Evolutionary conservation across 176 grass and related monocot genomes (phyloP).

Genomic region (Triticum urartu): DNA sequence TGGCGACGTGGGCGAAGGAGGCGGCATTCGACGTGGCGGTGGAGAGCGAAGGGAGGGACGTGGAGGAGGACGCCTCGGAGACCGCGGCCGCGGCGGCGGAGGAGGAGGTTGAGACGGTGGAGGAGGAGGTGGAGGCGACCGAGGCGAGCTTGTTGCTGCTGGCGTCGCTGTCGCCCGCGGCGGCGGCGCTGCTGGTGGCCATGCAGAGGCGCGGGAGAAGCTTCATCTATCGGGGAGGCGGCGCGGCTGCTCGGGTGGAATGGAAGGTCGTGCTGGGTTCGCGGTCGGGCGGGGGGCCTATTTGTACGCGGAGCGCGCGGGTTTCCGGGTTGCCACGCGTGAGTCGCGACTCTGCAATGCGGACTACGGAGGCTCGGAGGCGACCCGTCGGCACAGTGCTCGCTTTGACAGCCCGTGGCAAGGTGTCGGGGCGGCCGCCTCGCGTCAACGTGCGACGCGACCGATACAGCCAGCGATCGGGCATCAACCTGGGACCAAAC

Average conservation of each 20-base stretch:
- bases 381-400: neutral
- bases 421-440: neutral
- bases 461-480: neutral
- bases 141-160: neutral
- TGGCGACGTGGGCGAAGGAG: conserved; percentile 42
- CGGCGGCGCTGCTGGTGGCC: neutral
- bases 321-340: neutral
- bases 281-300: neutral
- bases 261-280: neutral
- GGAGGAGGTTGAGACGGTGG: conserved; percentile 4
- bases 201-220: conserved; percentile 26
- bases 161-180: neutral
- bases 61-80: conserved; percentile 63
- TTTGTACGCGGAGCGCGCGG: neutral
- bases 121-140: neutral
- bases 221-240: neutral
- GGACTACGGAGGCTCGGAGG: neutral
- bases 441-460: neutral
- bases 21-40: neutral
- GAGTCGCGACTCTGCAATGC: no score
- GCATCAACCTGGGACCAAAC: neutral
- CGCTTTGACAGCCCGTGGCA: neutral
- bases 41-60: conserved; percentile 45
- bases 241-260: neutral
- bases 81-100: conserved; percentile 14